A percentile compares a stretch with the other conserved stretches of the same genome.
Conservation (phyloP, 1,284 basidiomycete species). For the Peniophora sp. region DNA sequence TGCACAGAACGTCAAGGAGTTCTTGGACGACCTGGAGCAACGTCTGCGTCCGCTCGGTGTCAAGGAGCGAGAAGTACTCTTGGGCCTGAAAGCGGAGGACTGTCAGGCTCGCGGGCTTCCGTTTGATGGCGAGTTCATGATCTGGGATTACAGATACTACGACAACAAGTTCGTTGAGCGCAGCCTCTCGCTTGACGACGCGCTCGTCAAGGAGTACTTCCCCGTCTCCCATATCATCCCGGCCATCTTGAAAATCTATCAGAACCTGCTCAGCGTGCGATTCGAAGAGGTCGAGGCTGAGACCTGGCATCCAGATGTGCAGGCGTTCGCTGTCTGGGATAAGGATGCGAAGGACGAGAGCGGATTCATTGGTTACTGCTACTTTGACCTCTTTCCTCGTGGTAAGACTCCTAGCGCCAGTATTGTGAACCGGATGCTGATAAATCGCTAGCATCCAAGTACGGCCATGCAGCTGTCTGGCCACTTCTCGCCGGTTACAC, state of each 20-base stretch:
- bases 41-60: constrained; percentile 68
- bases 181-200: constrained; percentile 61
- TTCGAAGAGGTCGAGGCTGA: constrained; percentile 59
- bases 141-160: constrained; percentile 48
- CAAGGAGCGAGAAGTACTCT: constrained; percentile 57
- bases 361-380: constrained; percentile 74
- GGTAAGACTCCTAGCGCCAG: constrained; percentile 28
- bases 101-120: constrained; percentile 48
- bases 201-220: constrained; percentile 79
- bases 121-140: constrained; percentile 58
- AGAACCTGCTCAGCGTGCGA: constrained; percentile 66
- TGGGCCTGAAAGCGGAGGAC: constrained; percentile 69
- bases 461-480: constrained; percentile 85
- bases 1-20: constrained; percentile 47
- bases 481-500: constrained; percentile 57
- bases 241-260: constrained; percentile 74
- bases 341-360: constrained; percentile 60
- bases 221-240: constrained; percentile 76
- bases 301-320: constrained; percentile 74
- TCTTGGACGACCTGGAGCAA: constrained; percentile 65
- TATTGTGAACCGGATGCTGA: not conserved
- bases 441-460: constrained; percentile 52
- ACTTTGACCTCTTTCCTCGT: constrained; percentile 82
- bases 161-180: constrained; percentile 66
- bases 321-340: constrained; percentile 77